Conservation (phyloP, 805 yeast species). For the Sugiyamaella marilandica region DNA sequence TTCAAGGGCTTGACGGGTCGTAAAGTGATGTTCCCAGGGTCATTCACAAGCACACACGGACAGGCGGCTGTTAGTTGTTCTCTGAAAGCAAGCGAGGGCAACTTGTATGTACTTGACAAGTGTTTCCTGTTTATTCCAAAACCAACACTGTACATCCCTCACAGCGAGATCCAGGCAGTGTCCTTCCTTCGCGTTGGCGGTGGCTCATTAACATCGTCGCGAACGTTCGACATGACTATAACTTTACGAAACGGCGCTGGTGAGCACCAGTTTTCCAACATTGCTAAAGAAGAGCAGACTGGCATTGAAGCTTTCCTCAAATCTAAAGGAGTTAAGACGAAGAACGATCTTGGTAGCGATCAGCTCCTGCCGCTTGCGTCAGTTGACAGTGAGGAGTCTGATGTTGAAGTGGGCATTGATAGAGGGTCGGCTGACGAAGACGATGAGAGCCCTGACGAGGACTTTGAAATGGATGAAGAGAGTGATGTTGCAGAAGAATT, state of each 20-base stretch:
- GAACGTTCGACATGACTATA: slow-evolving; percentile 91
- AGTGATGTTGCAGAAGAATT: slow-evolving; percentile 81
- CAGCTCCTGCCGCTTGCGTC: slow-evolving; percentile 76
- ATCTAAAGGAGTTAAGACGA: slow-evolving; percentile 71
- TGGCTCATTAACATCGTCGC: slow-evolving; percentile 63
- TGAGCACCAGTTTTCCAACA: slow-evolving; percentile 80
- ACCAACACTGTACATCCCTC: slow-evolving; percentile 89
- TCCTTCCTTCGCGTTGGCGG: slow-evolving; percentile 92
- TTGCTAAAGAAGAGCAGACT: slow-evolving; percentile 84
- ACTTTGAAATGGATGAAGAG: slow-evolving; percentile 56
- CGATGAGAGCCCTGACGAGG: slow-evolving; percentile 69
- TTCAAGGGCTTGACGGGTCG: slow-evolving; percentile 87
- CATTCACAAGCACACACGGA: slow-evolving; percentile 66
- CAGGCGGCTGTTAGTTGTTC: slow-evolving; percentile 90
- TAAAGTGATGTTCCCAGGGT: slow-evolving; percentile 78
- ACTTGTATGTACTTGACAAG: slow-evolving; percentile 86
- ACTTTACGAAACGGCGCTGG: slow-evolving; percentile 59
- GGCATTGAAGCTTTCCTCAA: slow-evolving; percentile 69
- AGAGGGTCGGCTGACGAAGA: slow-evolving; percentile 78
- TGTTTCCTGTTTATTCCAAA: slow-evolving; percentile 87
- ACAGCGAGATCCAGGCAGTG: slow-evolving; percentile 68
- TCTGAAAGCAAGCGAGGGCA: slow-evolving; percentile 91
- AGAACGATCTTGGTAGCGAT: slow-evolving; percentile 86
- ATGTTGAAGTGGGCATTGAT: slow-evolving; percentile 41
- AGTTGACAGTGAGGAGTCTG: slow-evolving; percentile 55